Evolutionary conservation across 345 rosid genomes (phyloP).

Genomic region (Citrus cavaleriei): DNA sequence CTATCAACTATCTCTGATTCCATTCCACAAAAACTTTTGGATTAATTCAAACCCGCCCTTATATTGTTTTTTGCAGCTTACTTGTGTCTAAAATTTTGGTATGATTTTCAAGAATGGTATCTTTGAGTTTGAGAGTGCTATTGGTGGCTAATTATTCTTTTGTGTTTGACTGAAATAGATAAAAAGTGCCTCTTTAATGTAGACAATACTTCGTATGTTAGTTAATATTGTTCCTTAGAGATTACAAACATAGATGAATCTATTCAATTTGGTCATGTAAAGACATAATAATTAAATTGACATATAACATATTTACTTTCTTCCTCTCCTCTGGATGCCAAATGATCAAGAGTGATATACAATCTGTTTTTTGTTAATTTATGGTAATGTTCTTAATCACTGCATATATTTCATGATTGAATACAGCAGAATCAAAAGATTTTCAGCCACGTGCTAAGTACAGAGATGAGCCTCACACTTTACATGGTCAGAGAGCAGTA

Average conservation of each 20-base stretch:
- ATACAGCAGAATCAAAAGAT: conserved; percentile 34
- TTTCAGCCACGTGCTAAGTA: conserved; percentile 17
- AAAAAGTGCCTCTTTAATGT: not conserved
- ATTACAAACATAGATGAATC: not conserved
- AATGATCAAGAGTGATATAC: no score
- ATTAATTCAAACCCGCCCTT: no score
- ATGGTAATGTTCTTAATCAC: not conserved
- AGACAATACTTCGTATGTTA: not conserved
- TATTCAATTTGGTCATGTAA: not conserved
- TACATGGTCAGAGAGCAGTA: conserved; percentile 57
- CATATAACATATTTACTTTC: no score
- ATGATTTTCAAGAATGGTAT: not conserved
- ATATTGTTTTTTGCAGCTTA: not conserved
- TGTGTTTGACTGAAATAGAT: not conserved
- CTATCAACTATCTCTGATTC: not conserved
- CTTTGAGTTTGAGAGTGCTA: not conserved
- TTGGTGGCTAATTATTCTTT: not conserved
- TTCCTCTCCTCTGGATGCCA: no score
- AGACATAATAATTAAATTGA: not conserved
- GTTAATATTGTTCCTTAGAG: not conserved
- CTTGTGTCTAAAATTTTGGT: not conserved
- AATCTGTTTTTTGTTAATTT: no score
- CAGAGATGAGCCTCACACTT: conserved; percentile 44
- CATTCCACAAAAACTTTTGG: not conserved
- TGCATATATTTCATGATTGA: not conserved